Evolutionary conservation across 2,329 filamentous ascomycete genomes (phyloP).

Genomic region (Fusarium tupiense): DNA sequence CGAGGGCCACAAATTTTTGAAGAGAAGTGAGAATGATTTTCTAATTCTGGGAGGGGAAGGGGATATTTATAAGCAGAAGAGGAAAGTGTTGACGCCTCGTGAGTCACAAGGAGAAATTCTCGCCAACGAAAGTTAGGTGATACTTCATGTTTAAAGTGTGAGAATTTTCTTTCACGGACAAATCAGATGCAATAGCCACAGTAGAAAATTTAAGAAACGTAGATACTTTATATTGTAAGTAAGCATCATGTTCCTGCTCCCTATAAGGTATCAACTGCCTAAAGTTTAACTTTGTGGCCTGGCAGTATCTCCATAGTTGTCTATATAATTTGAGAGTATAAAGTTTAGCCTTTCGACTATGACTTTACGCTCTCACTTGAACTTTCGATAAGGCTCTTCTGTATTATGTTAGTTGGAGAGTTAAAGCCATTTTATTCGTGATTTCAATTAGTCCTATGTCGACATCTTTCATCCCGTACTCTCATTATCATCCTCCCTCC

Average conservation of each 20-base stretch:
- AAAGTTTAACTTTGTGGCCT: neutral
- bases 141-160: too few species aligned
- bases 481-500: neutral
- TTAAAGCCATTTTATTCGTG: neutral
- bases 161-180: neutral
- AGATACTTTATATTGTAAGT: neutral
- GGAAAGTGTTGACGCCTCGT: rapidly evolving
- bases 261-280: rapidly evolving
- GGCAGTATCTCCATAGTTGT: neutral
- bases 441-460: rapidly evolving
- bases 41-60: too few species aligned
- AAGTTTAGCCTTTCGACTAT: neutral
- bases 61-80: neutral
- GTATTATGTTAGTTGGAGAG: rapidly evolving
- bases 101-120: neutral
- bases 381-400: rapidly evolving
- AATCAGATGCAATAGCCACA: neutral
- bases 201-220: neutral
- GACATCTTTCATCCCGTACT: neutral
- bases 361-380: neutral
- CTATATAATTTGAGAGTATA: rapidly evolving
- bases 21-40: neutral
- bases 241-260: neutral
- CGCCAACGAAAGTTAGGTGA: rapidly evolving
- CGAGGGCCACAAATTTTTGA: rapidly evolving